Percentiles rank a stretch among this genome's conserved stretches.
Conservation (phyloP, 805 yeast species). For the Priceomyces castillae region DNA sequence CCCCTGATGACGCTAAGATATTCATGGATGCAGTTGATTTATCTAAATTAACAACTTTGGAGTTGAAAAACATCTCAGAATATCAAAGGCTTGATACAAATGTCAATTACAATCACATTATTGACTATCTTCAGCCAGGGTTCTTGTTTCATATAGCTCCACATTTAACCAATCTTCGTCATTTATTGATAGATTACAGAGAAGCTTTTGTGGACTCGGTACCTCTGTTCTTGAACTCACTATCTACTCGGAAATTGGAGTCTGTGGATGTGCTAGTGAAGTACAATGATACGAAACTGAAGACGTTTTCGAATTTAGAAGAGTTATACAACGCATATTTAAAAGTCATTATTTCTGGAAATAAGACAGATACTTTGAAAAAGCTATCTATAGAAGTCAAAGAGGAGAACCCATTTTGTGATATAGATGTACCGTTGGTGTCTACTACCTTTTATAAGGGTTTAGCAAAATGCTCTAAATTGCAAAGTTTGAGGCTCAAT, state of each 20-base stretch:
- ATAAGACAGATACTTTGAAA: slow-evolving; percentile 16
- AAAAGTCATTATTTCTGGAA: slow-evolving; percentile 12
- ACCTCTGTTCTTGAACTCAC: slow-evolving; percentile 26
- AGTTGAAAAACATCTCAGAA: slow-evolving; percentile 36
- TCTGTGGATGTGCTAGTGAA: slow-evolving; percentile 41
- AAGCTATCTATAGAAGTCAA: slow-evolving; percentile 41
- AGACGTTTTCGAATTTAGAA: slow-evolving; percentile 8
- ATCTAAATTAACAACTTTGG: slow-evolving; percentile 22
- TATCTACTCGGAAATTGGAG: slow-evolving; percentile 19
- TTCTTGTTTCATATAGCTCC: slow-evolving; percentile 26
- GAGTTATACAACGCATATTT: slow-evolving; percentile 15
- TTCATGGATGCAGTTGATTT: slow-evolving; percentile 19
- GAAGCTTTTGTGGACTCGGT: slow-evolving; percentile 43
- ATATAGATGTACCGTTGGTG: slow-evolving; percentile 25
- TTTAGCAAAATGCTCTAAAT: slow-evolving; percentile 12
- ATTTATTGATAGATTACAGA: slow-evolving; percentile 38
- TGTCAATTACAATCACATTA: slow-evolving; percentile 9
- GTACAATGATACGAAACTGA: slow-evolving; percentile 31
- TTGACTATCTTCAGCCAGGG: slow-evolving; percentile 10
- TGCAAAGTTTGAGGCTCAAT: slow-evolving; percentile 43
- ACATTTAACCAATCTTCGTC: slow-evolving; percentile 20
- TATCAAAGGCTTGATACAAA: slow-evolving; percentile 16
- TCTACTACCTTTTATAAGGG: slow-evolving; percentile 9
- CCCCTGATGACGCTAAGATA: slow-evolving; percentile 18
- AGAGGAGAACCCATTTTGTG: slow-evolving; percentile 34